A percentile compares a stretch with the other conserved stretches of the same genome.
phyloP scores from a whole-genome alignment of 2,329 filamentous ascomycete genomes.

The Talaromyces albobiverticillius region DNA sequence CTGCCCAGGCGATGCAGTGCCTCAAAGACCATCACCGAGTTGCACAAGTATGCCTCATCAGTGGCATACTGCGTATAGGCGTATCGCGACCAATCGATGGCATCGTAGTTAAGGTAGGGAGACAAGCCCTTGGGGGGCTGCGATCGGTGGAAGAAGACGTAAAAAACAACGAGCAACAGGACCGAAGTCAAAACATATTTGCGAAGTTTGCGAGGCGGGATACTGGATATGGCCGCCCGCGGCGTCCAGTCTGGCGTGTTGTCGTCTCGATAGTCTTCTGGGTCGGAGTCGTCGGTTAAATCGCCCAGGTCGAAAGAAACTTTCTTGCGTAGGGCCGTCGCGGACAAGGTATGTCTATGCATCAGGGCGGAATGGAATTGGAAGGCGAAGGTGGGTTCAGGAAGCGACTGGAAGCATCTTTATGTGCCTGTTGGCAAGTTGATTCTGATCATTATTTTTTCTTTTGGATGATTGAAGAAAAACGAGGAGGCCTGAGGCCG shows the following conservation, averaged over 20 bases:
- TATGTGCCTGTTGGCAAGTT: not conserved
- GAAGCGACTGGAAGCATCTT: not conserved
- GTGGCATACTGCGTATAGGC: constrained; percentile 46
- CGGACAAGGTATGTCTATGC: constrained; percentile 13
- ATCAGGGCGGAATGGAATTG: not conserved
- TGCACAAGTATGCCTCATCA: constrained; percentile 40
- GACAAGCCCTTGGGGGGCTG: constrained; percentile 9
- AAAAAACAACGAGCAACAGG: constrained; percentile 13
- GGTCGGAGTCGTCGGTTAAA: constrained; percentile 15
- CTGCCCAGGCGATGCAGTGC: constrained; percentile 38
- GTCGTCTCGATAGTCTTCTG: constrained; percentile 14
- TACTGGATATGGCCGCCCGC: not conserved
- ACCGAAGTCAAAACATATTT: constrained; percentile 14
- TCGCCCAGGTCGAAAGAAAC: constrained; percentile 15
- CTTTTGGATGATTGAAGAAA: not conserved
- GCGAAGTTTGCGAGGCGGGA: constrained; percentile 12
- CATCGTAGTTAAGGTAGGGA: constrained; percentile 17
- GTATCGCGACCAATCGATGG: constrained; percentile 40
- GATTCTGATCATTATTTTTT: not conserved
- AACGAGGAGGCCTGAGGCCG: not conserved
- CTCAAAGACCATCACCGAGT: constrained; percentile 43
- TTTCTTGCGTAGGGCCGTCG: constrained; percentile 15
- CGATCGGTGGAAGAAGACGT: constrained; percentile 11
- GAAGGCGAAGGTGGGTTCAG: not conserved
- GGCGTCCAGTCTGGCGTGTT: constrained; percentile 13